Conservation (phyloP, 1,284 basidiomycete species). For the Spongispora temasekensis region DNA sequence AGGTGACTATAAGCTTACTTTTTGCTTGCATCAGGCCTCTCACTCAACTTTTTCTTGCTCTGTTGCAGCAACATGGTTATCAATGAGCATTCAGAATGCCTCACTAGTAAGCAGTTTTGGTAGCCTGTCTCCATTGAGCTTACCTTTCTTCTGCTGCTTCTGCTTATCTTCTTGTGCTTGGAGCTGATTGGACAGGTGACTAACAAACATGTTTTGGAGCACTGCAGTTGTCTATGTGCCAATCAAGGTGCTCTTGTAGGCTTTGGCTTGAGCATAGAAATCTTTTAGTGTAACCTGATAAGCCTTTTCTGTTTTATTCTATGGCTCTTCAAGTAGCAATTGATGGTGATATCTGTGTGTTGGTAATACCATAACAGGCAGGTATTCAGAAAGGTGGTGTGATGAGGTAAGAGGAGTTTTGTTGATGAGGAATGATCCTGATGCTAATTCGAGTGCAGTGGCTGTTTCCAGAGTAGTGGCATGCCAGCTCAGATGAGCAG, state of each 20-base stretch:
- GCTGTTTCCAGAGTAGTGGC: not conserved
- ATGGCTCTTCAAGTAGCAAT: not conserved
- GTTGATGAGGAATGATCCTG: constrained; percentile 3
- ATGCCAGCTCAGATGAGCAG: not conserved
- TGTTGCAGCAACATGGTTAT: too few species aligned
- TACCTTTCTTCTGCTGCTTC: not conserved
- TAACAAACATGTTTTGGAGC: too few species aligned
- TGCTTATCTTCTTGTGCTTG: too few species aligned
- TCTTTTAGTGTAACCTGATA: not conserved
- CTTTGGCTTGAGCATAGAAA: too few species aligned
- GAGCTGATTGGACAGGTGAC: not conserved
- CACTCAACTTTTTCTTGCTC: too few species aligned
- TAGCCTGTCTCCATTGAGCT: not conserved
- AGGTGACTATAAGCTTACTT: too few species aligned
- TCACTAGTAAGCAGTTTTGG: too few species aligned
- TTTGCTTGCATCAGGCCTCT: too few species aligned
- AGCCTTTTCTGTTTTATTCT: not conserved
- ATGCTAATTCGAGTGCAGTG: not conserved
- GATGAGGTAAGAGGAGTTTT: too few species aligned
- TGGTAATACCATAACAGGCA: not conserved
- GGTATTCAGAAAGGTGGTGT: not conserved
- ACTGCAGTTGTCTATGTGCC: not conserved
- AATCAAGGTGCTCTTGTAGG: not conserved
- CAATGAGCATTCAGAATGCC: too few species aligned
- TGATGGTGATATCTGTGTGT: not conserved